Conservation (phyloP, 2,329 filamentous ascomycete genomes). For the Periglandula ipomoeae region DNA sequence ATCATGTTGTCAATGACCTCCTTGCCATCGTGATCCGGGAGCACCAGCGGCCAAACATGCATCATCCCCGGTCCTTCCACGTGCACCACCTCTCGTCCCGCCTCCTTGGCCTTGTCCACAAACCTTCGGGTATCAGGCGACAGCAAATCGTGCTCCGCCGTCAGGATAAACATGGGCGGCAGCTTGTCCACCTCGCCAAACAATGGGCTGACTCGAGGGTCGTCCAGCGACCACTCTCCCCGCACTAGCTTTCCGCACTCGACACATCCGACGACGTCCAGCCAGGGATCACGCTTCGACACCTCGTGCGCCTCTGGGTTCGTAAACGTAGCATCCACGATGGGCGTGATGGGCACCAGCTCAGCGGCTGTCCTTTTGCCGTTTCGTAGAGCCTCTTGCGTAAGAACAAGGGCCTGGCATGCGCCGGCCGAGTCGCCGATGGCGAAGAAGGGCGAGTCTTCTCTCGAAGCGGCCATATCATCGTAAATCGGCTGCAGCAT, state of each 20-base stretch:
- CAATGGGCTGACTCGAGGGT: slow-evolving; percentile 20
- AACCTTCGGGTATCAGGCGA: slow-evolving; percentile 19
- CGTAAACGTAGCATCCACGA: slow-evolving; percentile 19
- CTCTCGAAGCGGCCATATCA: slow-evolving; percentile 19
- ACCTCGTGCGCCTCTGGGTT: slow-evolving; percentile 18
- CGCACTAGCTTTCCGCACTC: slow-evolving; percentile 19
- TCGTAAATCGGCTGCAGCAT: slow-evolving; percentile 22
- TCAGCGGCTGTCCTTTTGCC: slow-evolving; percentile 17
- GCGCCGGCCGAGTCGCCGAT: slow-evolving; percentile 23
- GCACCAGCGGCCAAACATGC: slow-evolving; percentile 23
- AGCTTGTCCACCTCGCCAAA: slow-evolving; percentile 18
- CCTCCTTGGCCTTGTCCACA: slow-evolving; percentile 17
- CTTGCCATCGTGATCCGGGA: slow-evolving; percentile 17
- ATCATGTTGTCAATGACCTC: slow-evolving; percentile 19
- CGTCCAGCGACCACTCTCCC: slow-evolving; percentile 16
- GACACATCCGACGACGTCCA: slow-evolving; percentile 18
- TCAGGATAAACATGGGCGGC: slow-evolving; percentile 22
- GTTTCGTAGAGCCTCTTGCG: slow-evolving; percentile 18
- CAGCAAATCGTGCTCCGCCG: slow-evolving; percentile 19
- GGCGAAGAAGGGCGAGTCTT: slow-evolving; percentile 19
- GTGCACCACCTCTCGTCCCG: slow-evolving; percentile 18
- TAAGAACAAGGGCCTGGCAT: slow-evolving; percentile 21
- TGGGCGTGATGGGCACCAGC: slow-evolving; percentile 21
- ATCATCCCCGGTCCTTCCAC: slow-evolving; percentile 22
- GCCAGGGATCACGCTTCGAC: slow-evolving; percentile 18